These are phyloP conservation scores for Globisporangium sylvaticum DNA, from an alignment of 352 stramenopile genomes.

Conservation along the genomic window DNA sequence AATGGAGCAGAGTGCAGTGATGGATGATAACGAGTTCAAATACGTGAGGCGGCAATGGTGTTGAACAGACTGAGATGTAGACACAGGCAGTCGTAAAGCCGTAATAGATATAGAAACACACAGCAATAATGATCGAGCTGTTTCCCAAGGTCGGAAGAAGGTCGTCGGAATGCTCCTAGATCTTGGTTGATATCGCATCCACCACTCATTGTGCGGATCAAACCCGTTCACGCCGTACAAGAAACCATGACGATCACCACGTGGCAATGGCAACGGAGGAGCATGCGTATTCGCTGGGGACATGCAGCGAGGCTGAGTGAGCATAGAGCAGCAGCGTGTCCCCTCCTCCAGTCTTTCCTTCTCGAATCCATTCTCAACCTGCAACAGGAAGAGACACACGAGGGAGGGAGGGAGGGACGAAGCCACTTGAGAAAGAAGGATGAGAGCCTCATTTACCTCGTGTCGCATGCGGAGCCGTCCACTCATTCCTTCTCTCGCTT, in stretches of 20 bases:
- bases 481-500: background rate
- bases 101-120: background rate
- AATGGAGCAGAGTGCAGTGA: background rate
- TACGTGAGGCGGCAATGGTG: background rate
- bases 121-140: too few species aligned
- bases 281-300: background rate
- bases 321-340: background rate
- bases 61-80: background rate
- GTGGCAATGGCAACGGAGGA: background rate
- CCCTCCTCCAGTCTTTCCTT: background rate
- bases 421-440: background rate
- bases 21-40: background rate
- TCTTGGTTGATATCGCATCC: too few species aligned
- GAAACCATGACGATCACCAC: background rate
- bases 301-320: background rate
- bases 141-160: too few species aligned
- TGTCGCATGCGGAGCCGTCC: slow-evolving; percentile 6
- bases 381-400: background rate
- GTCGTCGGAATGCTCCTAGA: too few species aligned
- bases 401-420: background rate
- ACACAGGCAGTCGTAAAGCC: background rate
- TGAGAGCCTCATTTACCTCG: background rate
- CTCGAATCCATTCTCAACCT: background rate
- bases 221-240: background rate
- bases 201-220: background rate